Evolutionary conservation across 768 basidiomycete species (phyloP).

Genomic region (Phaeotremella fagi): DNA sequence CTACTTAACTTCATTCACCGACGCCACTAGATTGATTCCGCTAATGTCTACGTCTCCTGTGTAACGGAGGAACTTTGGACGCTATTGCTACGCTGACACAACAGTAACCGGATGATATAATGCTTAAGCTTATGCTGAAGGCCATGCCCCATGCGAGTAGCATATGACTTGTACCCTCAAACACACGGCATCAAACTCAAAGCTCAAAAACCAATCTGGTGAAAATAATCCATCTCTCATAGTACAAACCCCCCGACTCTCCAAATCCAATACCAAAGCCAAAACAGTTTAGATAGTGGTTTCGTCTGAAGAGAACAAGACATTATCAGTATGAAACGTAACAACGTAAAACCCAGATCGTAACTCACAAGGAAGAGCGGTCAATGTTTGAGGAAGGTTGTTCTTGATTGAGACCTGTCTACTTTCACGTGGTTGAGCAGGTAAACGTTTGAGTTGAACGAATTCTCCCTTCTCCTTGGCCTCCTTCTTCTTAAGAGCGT

Average conservation of each 20-base stretch:
- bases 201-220: no score
- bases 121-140: no score
- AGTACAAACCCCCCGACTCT: slow-evolving; percentile 31
- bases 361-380: slow-evolving; percentile 65
- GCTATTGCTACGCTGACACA: no score
- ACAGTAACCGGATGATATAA: no score
- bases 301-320: slow-evolving; percentile 57
- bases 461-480: slow-evolving; percentile 92
- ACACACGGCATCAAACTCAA: no score
- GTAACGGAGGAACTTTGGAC: no score
- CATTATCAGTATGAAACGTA: slow-evolving; percentile 7
- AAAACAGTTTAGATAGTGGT: slow-evolving; percentile 71
- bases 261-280: slow-evolving; percentile 1
- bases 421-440: slow-evolving; percentile 72
- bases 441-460: slow-evolving; percentile 78
- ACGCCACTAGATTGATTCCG: no score
- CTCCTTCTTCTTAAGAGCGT: slow-evolving; percentile 73
- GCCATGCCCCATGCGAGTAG: no score
- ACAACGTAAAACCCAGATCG: not conserved
- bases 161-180: no score
- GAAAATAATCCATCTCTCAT: slow-evolving; percentile 10
- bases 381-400: slow-evolving; percentile 89
- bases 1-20: no score
- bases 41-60: no score
- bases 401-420: slow-evolving; percentile 64